Conservation (phyloP, 441 rosid species). For the Mallotus repandus region DNA sequence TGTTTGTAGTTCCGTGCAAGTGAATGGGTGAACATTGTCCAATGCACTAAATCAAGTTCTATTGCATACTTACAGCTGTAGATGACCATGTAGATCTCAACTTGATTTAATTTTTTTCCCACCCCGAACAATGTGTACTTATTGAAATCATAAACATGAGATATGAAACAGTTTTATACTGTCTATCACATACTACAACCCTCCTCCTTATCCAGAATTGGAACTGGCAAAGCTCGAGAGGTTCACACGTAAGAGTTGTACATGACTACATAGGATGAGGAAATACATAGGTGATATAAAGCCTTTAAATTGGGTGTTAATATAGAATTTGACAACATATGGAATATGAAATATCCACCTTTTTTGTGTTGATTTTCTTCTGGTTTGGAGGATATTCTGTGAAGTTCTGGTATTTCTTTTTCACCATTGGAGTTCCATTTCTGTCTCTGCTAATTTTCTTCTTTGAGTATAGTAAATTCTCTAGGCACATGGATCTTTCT, state of each 20-base stretch:
- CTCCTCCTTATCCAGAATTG: too few species aligned
- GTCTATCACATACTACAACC: too few species aligned
- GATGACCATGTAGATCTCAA: not conserved
- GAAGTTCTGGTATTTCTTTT: not conserved
- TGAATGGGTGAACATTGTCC: not conserved
- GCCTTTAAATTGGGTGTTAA: not conserved
- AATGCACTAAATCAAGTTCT: not conserved
- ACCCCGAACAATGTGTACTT: too few species aligned
- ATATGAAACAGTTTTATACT: too few species aligned
- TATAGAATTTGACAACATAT: not conserved
- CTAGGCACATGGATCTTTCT: not conserved
- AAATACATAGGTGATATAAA: not conserved
- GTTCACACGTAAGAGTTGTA: too few species aligned
- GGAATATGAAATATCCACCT: not conserved
- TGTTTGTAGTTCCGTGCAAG: not conserved
- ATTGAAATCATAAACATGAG: too few species aligned
- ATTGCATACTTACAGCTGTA: not conserved
- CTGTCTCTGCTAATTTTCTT: not conserved
- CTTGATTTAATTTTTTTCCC: too few species aligned
- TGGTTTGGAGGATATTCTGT: not conserved
- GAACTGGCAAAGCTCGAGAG: too few species aligned
- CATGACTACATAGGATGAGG: too few species aligned
- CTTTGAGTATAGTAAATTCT: not conserved
- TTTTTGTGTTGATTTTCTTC: not conserved
- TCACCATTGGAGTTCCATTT: slow-evolving; percentile 9